These are phyloP conservation scores for Capsicum pubescens DNA, from an alignment of 257 asterid species.

Conservation along the genomic window DNA sequence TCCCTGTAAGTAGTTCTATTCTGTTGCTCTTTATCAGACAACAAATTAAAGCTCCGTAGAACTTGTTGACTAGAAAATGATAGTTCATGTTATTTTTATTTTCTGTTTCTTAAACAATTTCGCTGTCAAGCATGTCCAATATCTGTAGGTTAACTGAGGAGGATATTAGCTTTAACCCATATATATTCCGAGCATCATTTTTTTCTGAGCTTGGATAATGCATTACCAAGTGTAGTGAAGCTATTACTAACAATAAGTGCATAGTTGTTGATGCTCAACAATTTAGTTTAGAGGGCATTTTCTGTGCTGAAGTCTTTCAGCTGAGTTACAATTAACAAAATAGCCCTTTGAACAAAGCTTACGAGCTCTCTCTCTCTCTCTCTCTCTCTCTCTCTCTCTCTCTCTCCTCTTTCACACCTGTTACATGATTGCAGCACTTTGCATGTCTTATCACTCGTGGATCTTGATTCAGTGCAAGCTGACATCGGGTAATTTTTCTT, in stretches of 20 bases:
- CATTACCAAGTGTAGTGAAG: not conserved
- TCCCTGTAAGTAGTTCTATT: conserved; percentile 69
- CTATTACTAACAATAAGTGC: not conserved
- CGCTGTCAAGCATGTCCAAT: conserved; percentile 2
- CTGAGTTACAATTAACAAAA: not conserved
- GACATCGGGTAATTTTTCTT: conserved; percentile 35
- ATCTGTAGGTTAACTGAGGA: conserved; percentile 22
- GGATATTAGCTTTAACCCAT: not conserved
- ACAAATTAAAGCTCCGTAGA: not conserved
- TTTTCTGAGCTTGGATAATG: conserved; percentile 6
- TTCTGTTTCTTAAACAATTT: not conserved
- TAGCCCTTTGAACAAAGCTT: not conserved
- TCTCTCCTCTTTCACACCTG: conserved; percentile 1
- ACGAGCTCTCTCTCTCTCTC: not conserved
- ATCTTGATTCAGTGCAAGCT: conserved; percentile 32
- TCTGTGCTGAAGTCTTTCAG: not conserved
- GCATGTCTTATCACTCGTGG: conserved; percentile 26
- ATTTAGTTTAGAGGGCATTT: not conserved
- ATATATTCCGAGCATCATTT: not conserved
- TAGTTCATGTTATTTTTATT: not conserved
- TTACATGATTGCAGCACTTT: conserved; percentile 9
- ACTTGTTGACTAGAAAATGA: not conserved
- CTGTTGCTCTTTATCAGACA: conserved; percentile 16
- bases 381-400: not conserved
- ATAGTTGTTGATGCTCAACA: not conserved